phyloP scores from a whole-genome alignment of 148 eudicot genomes.

The Heliamphora exappendiculata region DNA sequence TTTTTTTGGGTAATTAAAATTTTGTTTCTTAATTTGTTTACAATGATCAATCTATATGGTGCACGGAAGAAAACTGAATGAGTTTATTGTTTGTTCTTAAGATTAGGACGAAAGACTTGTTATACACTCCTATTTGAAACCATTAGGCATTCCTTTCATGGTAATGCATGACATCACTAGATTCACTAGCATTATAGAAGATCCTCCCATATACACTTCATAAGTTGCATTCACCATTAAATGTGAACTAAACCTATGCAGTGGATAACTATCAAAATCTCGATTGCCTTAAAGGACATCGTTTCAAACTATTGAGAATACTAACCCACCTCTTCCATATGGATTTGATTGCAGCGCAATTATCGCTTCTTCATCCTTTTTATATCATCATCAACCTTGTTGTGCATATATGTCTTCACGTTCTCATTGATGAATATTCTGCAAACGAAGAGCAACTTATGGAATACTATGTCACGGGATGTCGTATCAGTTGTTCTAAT shows the following conservation, averaged over 20 bases:
- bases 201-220: conserved; percentile 21
- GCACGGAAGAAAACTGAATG: neutral
- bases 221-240: neutral
- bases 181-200: conserved; percentile 9
- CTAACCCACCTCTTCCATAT: conserved; percentile 13
- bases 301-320: neutral
- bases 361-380: conserved; percentile 71
- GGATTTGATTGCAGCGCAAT: conserved; percentile 60
- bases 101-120: neutral
- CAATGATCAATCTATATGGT: neutral
- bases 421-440: conserved; percentile 49
- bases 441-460: conserved; percentile 20
- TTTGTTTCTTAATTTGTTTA: too few species aligned
- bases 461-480: conserved; percentile 42
- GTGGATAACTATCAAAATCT: neutral
- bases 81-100: neutral
- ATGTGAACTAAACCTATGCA: neutral
- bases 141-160: neutral
- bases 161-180: neutral
- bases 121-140: neutral
- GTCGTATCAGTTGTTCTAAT: conserved; percentile 56
- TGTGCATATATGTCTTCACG: conserved; percentile 63
- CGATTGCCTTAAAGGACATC: neutral
- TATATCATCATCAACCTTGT: conserved; percentile 55
- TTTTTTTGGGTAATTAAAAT: too few species aligned